Evolutionary conservation across 345 rosid species (phyloP).

Genomic region (Laguncularia racemosa): DNA sequence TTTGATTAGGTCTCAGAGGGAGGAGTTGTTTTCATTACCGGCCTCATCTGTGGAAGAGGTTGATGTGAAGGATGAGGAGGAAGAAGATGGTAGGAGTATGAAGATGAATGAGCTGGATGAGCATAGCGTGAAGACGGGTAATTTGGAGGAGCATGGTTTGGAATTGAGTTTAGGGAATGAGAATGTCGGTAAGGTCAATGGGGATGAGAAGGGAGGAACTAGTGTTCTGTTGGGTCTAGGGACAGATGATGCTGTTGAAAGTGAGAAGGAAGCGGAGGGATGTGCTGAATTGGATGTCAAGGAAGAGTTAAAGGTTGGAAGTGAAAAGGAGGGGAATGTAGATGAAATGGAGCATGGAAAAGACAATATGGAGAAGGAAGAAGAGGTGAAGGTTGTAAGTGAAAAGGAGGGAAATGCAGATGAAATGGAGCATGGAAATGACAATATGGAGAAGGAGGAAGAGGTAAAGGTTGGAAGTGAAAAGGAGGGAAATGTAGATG

Average conservation of each 20-base stretch:
- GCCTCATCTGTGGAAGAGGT: conserved; percentile 16
- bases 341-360: conserved; percentile 1
- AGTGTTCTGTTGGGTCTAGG: background rate
- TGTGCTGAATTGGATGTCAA: background rate
- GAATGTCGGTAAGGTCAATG: conserved; percentile 9
- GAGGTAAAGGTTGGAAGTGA: background rate
- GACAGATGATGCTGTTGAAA: background rate
- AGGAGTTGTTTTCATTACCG: conserved; percentile 23
- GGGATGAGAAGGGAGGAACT: conserved; percentile 10
- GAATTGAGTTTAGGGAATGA: conserved; percentile 60
- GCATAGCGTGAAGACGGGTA: conserved; percentile 19
- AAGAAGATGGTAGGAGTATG: conserved; percentile 26
- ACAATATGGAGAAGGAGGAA: conserved; percentile 5
- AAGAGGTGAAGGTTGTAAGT: conserved; percentile 7
- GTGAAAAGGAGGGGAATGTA: background rate
- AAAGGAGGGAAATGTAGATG: background rate
- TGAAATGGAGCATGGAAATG: conserved; percentile 1
- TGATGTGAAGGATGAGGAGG: conserved; percentile 25
- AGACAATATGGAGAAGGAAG: conserved; percentile 5
- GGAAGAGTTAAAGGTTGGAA: conserved; percentile 8
- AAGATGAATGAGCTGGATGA: conserved; percentile 24
- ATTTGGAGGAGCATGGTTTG: conserved; percentile 51
- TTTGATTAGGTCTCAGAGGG: conserved; percentile 51
- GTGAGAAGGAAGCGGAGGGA: conserved; percentile 9
- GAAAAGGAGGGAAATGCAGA: background rate